These are phyloP conservation scores for Prototheca wickerhamii DNA, from an alignment of 163 green algal genomes.

Conservation along the genomic window DNA sequence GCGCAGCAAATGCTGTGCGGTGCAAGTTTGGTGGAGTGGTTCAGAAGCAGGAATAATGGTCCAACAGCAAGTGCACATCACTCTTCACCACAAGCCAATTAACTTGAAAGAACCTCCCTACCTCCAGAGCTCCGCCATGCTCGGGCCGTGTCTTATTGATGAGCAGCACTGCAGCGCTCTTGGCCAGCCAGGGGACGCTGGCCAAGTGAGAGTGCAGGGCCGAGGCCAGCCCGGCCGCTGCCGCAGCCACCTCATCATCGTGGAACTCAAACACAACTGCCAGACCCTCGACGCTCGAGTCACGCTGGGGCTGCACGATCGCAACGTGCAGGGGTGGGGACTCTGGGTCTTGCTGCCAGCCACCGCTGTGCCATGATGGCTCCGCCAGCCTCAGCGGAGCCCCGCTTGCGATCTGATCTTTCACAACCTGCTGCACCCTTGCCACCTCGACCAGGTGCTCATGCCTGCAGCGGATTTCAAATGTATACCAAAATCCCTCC, in stretches of 20 bases:
- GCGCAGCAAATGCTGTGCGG: too few relatives aligned
- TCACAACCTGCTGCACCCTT: too few relatives aligned
- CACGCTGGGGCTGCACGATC: conserved; percentile 33
- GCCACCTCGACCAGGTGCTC: too few relatives aligned
- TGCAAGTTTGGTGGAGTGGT: too few relatives aligned
- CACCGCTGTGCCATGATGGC: neutral
- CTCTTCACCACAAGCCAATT: neutral
- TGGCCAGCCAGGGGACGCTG: conserved; percentile 54
- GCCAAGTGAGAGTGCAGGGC: conserved; percentile 33
- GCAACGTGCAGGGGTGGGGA: conserved; percentile 33
- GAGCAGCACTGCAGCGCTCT: conserved; percentile 64
- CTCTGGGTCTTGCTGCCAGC: neutral
- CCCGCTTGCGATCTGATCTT: too few relatives aligned
- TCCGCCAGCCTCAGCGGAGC: too few relatives aligned
- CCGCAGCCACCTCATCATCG: neutral
- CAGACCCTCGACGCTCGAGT: conserved; percentile 62
- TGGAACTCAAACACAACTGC: conserved; percentile 47
- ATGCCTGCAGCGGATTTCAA: too few relatives aligned
- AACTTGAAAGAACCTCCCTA: neutral
- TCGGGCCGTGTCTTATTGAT: conserved; percentile 21
- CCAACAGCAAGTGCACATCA: too few relatives aligned
- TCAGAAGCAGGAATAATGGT: too few relatives aligned
- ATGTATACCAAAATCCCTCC: too few relatives aligned
- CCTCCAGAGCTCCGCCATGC: neutral
- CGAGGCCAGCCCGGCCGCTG: conserved; percentile 17